Percentiles rank a stretch among this genome's conserved stretches.
These are phyloP conservation scores for Spizellomyces punctatus DNA, from an alignment of 192 early-diverging fungal species.

Conservation along the genomic window DNA sequence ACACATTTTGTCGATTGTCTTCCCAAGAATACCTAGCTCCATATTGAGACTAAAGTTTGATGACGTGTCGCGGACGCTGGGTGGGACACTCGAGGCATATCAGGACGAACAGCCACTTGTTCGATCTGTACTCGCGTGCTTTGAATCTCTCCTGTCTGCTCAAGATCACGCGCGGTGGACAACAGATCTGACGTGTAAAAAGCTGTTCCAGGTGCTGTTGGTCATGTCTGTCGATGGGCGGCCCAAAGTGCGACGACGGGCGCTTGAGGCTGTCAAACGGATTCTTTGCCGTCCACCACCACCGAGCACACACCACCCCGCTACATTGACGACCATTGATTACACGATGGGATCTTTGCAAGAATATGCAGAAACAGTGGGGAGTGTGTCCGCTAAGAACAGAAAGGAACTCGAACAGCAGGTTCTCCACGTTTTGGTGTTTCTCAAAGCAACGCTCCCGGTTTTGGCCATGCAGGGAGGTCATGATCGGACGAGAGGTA, in stretches of 20 bases:
- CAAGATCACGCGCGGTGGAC: constrained; percentile 81
- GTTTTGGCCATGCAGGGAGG: constrained; percentile 47
- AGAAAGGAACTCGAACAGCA: constrained; percentile 42
- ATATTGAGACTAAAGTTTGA: constrained; percentile 49
- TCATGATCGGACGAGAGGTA: constrained; percentile 42
- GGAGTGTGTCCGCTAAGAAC: constrained; percentile 19
- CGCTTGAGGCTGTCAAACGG: constrained; percentile 77
- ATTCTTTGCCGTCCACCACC: constrained; percentile 75
- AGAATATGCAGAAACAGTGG: constrained; percentile 34
- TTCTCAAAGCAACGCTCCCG: constrained; percentile 63
- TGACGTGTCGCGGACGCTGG: constrained; percentile 44
- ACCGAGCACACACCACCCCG: constrained; percentile 73
- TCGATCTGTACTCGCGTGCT: constrained; percentile 75
- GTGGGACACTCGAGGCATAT: constrained; percentile 64
- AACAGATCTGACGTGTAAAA: constrained; percentile 54
- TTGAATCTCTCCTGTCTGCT: constrained; percentile 75
- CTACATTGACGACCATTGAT: constrained; percentile 61
- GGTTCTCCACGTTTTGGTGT: constrained; percentile 66
- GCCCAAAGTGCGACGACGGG: constrained; percentile 87
- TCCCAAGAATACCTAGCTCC: constrained; percentile 50
- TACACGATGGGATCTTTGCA: constrained; percentile 64
- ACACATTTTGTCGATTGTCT: constrained; percentile 79
- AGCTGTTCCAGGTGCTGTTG: constrained; percentile 73
- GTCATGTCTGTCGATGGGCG: constrained; percentile 77
- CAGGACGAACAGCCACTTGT: constrained; percentile 74